phyloP scores from a whole-genome alignment of 805 yeast species.

The Wickerhamiella sorbophila region DNA sequence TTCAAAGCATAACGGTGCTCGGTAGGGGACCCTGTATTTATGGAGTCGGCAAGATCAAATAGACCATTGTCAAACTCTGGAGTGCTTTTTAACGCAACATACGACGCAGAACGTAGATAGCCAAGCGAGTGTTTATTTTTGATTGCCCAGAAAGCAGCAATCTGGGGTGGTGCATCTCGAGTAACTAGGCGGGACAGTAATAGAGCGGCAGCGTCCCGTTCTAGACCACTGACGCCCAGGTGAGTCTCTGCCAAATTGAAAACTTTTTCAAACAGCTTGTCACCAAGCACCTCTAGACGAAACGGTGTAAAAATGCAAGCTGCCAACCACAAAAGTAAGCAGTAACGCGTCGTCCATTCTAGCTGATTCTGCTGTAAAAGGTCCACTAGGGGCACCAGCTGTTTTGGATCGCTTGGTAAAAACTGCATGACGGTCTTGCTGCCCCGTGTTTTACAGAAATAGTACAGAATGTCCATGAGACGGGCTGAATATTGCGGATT shows the following conservation, averaged over 20 bases:
- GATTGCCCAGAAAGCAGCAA: not conserved
- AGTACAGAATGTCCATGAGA: slow-evolving; percentile 27
- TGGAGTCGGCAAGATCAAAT: not conserved
- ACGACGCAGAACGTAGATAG: slow-evolving; percentile 8
- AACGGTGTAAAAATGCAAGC: slow-evolving; percentile 66
- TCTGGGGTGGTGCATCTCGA: slow-evolving; percentile 21
- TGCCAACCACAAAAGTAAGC: slow-evolving; percentile 57
- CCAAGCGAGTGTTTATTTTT: slow-evolving; percentile 16
- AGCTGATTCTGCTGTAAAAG: slow-evolving; percentile 14
- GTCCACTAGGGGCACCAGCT: slow-evolving; percentile 29
- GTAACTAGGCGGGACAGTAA: slow-evolving; percentile 41
- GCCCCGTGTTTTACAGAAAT: slow-evolving; percentile 50
- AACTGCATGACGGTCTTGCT: slow-evolving; percentile 44
- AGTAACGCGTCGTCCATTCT: slow-evolving; percentile 35
- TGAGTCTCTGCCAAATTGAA: slow-evolving; percentile 25
- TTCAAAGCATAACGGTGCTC: not conserved
- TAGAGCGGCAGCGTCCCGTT: slow-evolving; percentile 38
- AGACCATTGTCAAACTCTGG: not conserved
- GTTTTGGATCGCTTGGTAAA: slow-evolving; percentile 44
- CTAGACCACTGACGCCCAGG: slow-evolving; percentile 39
- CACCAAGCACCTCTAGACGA: slow-evolving; percentile 32
- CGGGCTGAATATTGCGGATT: not conserved
- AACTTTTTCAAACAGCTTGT: slow-evolving; percentile 24
- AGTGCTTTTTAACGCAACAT: slow-evolving; percentile 10
- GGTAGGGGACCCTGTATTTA: not conserved